Evolutionary conservation across 148 eudicot species (phyloP), one percentile per base, ranked within the genome.

Genomic region (Pharnaceum exiguum): DNA sequence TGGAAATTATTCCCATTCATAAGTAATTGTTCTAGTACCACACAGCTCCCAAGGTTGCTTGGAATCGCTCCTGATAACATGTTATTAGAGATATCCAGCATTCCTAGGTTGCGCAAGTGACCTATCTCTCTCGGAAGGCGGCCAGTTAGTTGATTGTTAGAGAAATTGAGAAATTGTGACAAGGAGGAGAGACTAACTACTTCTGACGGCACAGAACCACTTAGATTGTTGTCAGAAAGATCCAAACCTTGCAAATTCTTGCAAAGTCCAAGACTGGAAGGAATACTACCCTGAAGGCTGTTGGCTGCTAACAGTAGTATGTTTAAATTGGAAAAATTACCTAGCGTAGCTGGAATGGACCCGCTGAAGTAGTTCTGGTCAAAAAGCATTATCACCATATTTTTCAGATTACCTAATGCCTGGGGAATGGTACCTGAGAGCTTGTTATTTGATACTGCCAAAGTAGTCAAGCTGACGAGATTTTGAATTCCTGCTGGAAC

Each of bases 21-120:
- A 30, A 36, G 18, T 8, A 71, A 55, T 2, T 0, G 7, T 31
- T n/a, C 30, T 32, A 76, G 67, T 12, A 27, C 59, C 16, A 38
- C 49, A 47, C 73, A 68, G 12, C 49, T 43, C 11, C 67, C 49
- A 22, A 74, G 40, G 39, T 36, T 48, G 26, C 23, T n/a, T 0
- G 73, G 76, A 46, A 71, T 68, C 26, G 59, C 59, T 26, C 74
- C 74, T 0, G 62, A 39, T 28, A 68, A 40, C 62, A 13, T 31
- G 48, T 74, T 74, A 3, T 42, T 19, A 23, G 57, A 46, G 22
- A 69, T 31, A 32, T 31, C 40, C 15, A 69, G 48, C 13, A 9
- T 5, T 7, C 27, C 67, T 8, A 74, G 57, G 48, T 48, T 58
- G 9, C 16, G 56, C 31, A 68, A 51, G 3, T 56, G 12, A 19